These are phyloP conservation scores for Alternaria metachromatica DNA, from an alignment of 2,329 filamentous ascomycete species.

Conservation along the genomic window DNA sequence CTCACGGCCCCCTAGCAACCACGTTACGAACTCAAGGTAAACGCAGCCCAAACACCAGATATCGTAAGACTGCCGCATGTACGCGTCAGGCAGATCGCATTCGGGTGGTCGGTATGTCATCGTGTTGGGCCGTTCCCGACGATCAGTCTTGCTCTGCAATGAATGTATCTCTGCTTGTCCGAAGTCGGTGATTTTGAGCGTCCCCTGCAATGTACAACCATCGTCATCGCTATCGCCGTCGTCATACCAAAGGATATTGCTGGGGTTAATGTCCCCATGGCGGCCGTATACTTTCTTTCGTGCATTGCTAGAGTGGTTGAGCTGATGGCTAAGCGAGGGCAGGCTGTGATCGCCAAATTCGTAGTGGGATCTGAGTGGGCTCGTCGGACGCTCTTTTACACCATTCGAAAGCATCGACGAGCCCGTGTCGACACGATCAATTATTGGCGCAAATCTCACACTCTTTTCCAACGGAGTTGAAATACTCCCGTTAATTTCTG, in stretches of 20 bases:
- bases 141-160: neutral
- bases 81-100: constrained; percentile 4
- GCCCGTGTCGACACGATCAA: neutral
- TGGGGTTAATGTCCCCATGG: constrained; percentile 31
- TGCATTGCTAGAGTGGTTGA: neutral
- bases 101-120: constrained; percentile 23
- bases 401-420: neutral
- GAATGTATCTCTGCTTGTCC: constrained; percentile 22
- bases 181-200: constrained; percentile 24
- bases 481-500: neutral
- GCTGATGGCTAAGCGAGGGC: neutral
- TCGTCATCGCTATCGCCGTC: neutral
- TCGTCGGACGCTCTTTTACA: neutral
- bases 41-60: constrained; percentile 33
- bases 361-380: neutral
- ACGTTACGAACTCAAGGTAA: constrained; percentile 22
- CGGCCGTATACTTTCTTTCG: constrained; percentile 17
- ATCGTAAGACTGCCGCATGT: constrained; percentile 20
- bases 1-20: constrained; percentile 13
- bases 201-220: neutral
- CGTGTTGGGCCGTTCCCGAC: constrained; percentile 7
- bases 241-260: constrained; percentile 28
- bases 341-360: neutral
- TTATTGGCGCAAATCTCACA: neutral
- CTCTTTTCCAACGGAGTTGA: neutral